Evolutionary conservation across 1,139 yeast genomes (phyloP).

Genomic region (Trichomonascaceae sp.): DNA sequence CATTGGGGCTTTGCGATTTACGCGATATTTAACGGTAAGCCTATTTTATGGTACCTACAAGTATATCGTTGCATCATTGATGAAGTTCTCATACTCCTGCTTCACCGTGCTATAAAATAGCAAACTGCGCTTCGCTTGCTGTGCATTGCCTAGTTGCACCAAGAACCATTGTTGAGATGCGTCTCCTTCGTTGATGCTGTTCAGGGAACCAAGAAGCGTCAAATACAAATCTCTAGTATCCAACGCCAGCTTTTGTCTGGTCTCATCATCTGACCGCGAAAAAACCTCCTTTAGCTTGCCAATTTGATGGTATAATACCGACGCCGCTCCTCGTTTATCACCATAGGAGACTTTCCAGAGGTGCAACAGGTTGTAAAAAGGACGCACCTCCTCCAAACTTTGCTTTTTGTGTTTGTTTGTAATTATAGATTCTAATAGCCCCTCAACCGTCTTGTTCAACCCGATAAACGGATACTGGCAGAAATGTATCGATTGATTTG

Average conservation of each 20-base stretch:
- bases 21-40: neutral
- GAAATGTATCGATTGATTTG: slow-evolving; percentile 22
- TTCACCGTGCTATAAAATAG: slow-evolving; percentile 4
- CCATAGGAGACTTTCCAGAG: slow-evolving; percentile 31
- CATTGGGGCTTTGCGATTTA: slow-evolving; percentile 3
- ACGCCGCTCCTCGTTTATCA: slow-evolving; percentile 28
- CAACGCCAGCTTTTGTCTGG: neutral
- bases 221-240: slow-evolving; percentile 15
- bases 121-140: neutral
- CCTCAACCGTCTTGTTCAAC: slow-evolving; percentile 15
- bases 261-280: slow-evolving; percentile 3
- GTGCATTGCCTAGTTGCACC: slow-evolving; percentile 8
- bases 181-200: slow-evolving; percentile 17
- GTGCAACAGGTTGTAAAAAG: slow-evolving; percentile 28
- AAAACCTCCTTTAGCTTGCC: slow-evolving; percentile 9
- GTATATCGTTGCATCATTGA: neutral
- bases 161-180: slow-evolving; percentile 30
- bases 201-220: slow-evolving; percentile 27
- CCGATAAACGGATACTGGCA: slow-evolving; percentile 31
- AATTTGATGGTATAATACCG: slow-evolving; percentile 19
- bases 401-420: slow-evolving; percentile 11
- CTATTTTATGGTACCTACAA: neutral
- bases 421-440: slow-evolving; percentile 21
- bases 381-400: slow-evolving; percentile 12
- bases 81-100: slow-evolving; percentile 12